Conservation (phyloP, 2,329 filamentous ascomycete species). For the Colletotrichum trifolii region DNA sequence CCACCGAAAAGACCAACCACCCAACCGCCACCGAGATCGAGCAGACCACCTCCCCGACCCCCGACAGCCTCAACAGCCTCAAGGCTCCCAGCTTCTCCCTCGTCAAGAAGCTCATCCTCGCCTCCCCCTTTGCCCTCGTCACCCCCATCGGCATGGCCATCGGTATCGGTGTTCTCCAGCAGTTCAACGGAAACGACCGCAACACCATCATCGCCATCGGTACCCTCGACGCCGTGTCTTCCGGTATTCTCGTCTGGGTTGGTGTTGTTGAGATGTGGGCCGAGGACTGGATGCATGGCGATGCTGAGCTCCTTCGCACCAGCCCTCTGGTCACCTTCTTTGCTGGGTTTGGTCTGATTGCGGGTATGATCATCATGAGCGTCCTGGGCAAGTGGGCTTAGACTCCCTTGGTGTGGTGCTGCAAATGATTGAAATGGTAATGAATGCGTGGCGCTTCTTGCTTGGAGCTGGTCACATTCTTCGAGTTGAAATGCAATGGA, state of each 20-base stretch:
- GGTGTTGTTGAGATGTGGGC: constrained; percentile 85
- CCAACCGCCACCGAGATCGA: constrained; percentile 35
- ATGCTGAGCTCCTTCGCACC: constrained; percentile 63
- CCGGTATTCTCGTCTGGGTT: constrained; percentile 83
- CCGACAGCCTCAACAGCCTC: constrained; percentile 20
- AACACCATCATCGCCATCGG: constrained; percentile 77
- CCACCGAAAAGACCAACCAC: constrained; percentile 14
- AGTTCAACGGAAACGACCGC: constrained; percentile 79
- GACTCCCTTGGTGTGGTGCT: constrained; percentile 7
- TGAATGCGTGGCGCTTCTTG: constrained; percentile 4
- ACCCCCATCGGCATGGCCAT: constrained; percentile 86
- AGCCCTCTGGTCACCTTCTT: constrained; percentile 58
- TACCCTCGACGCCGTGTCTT: constrained; percentile 78
- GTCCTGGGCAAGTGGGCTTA: constrained; percentile 81
- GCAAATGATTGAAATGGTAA: constrained; percentile 2
- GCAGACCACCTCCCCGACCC: constrained; percentile 39
- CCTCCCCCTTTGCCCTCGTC: constrained; percentile 72
- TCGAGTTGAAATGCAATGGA: not conserved
- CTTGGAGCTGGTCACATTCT: not conserved
- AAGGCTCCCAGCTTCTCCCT: constrained; percentile 45
- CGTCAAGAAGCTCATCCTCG: constrained; percentile 70
- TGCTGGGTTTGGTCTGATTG: constrained; percentile 65
- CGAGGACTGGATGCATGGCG: constrained; percentile 73
- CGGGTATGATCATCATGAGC: constrained; percentile 76
- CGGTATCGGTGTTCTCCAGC: constrained; percentile 75